phyloP scores from a whole-genome alignment of 495 filamentous ascomycete genomes.

The Neurospora sp. region DNA sequence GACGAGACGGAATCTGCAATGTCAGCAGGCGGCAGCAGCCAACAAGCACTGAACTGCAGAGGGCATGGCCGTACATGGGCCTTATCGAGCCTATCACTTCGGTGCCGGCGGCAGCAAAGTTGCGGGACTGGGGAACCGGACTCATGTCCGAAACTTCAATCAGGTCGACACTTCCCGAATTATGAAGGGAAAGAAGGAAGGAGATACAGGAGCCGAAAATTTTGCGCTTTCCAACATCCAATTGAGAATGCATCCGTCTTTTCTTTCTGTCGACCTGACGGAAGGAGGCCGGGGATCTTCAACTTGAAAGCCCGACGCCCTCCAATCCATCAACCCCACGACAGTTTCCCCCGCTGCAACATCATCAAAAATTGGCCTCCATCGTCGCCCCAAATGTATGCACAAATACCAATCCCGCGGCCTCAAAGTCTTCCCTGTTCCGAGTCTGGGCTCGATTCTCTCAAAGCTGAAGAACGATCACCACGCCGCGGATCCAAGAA shows the following conservation, averaged over 20 bases:
- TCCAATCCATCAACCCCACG: neutral
- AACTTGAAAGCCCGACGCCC: neutral
- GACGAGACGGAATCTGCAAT: neutral
- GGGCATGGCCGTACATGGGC: neutral
- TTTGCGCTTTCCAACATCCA: neutral
- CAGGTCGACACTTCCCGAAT: neutral
- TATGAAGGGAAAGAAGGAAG: neutral
- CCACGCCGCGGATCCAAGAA: too few relatives aligned
- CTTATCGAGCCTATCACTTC: neutral
- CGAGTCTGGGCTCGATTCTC: neutral
- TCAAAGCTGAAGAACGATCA: too few relatives aligned
- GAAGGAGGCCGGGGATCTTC: neutral
- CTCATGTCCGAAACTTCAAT: neutral
- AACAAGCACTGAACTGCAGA: neutral
- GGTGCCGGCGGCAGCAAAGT: neutral
- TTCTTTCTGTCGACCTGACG: neutral
- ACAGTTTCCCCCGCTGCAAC: neutral
- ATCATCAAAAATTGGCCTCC: neutral
- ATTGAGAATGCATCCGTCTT: neutral
- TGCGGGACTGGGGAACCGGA: neutral
- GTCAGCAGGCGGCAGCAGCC: neutral
- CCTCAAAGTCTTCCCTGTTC: neutral
- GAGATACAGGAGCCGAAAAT: neutral
- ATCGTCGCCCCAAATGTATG: neutral
- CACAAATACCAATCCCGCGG: neutral